phyloP scores from a whole-genome alignment of 768 basidiomycete species.

The Suillus plorans region DNA sequence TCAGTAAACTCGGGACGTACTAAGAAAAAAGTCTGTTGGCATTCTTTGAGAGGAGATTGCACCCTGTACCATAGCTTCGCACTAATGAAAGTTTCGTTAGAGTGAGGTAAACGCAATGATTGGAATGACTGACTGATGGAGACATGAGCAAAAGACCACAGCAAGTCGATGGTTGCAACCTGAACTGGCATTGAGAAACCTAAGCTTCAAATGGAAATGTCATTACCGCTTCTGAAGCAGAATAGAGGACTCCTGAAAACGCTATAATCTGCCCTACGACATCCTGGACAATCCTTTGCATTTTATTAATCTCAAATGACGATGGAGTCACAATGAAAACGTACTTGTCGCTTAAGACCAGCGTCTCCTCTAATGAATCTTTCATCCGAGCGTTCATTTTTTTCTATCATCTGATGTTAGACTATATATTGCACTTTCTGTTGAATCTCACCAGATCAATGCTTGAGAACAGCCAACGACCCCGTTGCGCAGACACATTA shows the following conservation, averaged over 20 bases:
- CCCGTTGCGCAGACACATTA: conserved; percentile 64
- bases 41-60: background rate
- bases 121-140: conserved; percentile 63
- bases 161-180: conserved; percentile 87
- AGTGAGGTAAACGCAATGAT: background rate
- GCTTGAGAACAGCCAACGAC: conserved; percentile 73
- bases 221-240: conserved; percentile 82
- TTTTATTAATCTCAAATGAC: background rate
- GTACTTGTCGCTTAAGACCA: conserved; percentile 82
- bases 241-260: conserved; percentile 80
- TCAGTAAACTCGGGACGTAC: conserved; percentile 92
- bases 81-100: conserved; percentile 30
- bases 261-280: conserved; percentile 68
- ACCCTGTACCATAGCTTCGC: conserved; percentile 45
- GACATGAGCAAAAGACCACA: conserved; percentile 84
- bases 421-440: background rate
- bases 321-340: conserved; percentile 10
- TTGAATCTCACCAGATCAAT: conserved; percentile 67
- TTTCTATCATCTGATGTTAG: conserved; percentile 46
- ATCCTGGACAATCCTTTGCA: conserved; percentile 71
- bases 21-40: conserved; percentile 24
- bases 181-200: conserved; percentile 26
- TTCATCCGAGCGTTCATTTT: conserved; percentile 88
- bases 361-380: conserved; percentile 86
- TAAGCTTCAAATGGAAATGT: background rate